Conservation (phyloP, 768 basidiomycete species). For the Rhizopogon vinicolor region DNA sequence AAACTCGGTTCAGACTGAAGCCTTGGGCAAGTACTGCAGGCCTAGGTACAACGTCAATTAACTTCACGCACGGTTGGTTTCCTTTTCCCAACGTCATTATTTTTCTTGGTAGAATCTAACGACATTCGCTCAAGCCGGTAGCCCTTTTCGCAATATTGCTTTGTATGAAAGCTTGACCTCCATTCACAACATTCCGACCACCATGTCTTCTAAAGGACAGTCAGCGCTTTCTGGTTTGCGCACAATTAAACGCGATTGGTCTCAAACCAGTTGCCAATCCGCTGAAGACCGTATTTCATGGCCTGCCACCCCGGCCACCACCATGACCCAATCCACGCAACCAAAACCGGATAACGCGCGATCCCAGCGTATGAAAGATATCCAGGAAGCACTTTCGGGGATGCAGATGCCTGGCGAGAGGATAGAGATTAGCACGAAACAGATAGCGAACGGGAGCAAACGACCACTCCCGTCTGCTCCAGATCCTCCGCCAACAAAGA, state of each 20-base stretch:
- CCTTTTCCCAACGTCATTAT: background rate
- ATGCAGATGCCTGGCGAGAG: conserved; percentile 15
- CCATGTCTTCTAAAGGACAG: conserved; percentile 26
- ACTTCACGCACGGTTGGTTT: background rate
- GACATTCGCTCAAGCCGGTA: background rate
- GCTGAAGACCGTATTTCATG: conserved; percentile 34
- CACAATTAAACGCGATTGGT: conserved; percentile 61
- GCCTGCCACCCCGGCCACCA: conserved; percentile 28
- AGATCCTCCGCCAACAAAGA: conserved; percentile 37
- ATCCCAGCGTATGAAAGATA: conserved; percentile 47
- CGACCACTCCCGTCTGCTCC: conserved; percentile 20
- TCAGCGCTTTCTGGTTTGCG: conserved; percentile 53
- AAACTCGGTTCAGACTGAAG: background rate
- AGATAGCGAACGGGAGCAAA: conserved; percentile 27
- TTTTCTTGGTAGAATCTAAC: background rate
- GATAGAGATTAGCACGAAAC: conserved; percentile 9
- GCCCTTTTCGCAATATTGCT: background rate
- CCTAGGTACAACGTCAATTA: background rate
- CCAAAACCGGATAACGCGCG: conserved; percentile 19
- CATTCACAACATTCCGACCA: too few species aligned
- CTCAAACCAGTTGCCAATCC: conserved; percentile 34
- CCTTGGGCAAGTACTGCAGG: background rate
- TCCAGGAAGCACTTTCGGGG: conserved; percentile 42
- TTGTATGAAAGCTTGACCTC: background rate
- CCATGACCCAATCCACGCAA: background rate